These are phyloP conservation scores for Beauveria australis DNA, from an alignment of 2,329 filamentous ascomycete species.

Conservation along the genomic window DNA sequence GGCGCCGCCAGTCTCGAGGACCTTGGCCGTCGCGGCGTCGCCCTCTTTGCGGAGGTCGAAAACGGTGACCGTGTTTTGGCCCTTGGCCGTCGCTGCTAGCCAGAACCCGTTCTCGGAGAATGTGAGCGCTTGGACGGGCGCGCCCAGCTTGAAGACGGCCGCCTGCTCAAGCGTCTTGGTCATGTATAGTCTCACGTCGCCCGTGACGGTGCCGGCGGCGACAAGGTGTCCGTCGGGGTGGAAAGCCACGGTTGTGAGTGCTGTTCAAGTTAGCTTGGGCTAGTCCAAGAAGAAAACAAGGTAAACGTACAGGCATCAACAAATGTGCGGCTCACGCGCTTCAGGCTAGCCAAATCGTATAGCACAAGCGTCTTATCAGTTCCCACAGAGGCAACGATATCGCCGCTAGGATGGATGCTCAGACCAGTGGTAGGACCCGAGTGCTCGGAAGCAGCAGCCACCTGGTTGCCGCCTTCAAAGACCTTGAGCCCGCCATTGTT, in stretches of 20 bases:
- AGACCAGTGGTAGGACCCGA: conserved; percentile 72
- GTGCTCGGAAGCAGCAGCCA: conserved; percentile 68
- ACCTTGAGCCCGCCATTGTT: conserved; percentile 72
- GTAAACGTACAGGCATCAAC: conserved; percentile 63
- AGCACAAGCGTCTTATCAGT: conserved; percentile 88
- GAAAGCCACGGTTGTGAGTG: conserved; percentile 71
- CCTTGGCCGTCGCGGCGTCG: conserved; percentile 70
- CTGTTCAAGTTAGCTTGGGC: conserved; percentile 33
- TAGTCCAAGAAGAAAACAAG: neutral
- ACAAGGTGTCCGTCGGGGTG: conserved; percentile 96
- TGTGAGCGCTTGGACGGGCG: conserved; percentile 64
- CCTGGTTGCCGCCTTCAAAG: conserved; percentile 62
- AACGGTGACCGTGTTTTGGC: conserved; percentile 70
- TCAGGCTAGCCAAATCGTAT: conserved; percentile 65
- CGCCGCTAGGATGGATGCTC: conserved; percentile 72
- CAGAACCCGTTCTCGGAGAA: conserved; percentile 98
- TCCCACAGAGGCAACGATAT: conserved; percentile 79
- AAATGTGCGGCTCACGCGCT: conserved; percentile 69
- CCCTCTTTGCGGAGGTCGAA: conserved; percentile 92
- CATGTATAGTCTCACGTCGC: conserved; percentile 83
- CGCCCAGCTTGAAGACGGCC: conserved; percentile 61
- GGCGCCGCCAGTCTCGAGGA: conserved; percentile 75
- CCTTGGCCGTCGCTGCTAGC: conserved; percentile 76
- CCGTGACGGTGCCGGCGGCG: conserved; percentile 70
- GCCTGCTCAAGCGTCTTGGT: conserved; percentile 70